Evolutionary conservation across 2,329 filamentous ascomycete species (phyloP).

Genomic region (Aspergillus versicolor): DNA sequence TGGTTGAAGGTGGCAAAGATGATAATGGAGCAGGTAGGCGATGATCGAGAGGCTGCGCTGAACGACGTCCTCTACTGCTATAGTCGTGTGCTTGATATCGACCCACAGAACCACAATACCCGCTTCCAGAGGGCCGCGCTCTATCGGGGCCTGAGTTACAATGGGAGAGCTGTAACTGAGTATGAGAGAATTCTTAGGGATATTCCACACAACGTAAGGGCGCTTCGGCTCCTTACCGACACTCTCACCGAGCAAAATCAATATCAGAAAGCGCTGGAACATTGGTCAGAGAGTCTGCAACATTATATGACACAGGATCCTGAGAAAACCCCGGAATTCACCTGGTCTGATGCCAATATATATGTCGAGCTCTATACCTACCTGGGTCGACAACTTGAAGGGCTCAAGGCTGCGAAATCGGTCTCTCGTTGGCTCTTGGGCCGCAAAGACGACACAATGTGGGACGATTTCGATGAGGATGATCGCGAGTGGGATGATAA

Average conservation of each 20-base stretch:
- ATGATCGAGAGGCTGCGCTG: constrained; percentile 43
- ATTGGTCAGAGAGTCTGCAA: constrained; percentile 55
- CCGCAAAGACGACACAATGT: constrained; percentile 69
- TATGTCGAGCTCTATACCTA: constrained; percentile 79
- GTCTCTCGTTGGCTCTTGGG: constrained; percentile 81
- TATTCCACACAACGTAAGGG: constrained; percentile 54
- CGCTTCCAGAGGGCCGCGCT: constrained; percentile 57
- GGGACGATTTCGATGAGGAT: constrained; percentile 70
- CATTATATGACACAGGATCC: constrained; percentile 48
- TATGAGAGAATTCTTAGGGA: constrained; percentile 56
- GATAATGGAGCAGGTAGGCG: constrained; percentile 50
- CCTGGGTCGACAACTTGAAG: constrained; percentile 61
- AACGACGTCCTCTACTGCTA: constrained; percentile 55
- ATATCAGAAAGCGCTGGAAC: constrained; percentile 47
- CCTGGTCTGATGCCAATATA: constrained; percentile 82
- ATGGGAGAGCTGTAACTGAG: constrained; percentile 48
- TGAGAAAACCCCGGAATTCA: constrained; percentile 47
- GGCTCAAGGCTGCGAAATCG: constrained; percentile 67
- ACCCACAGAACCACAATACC: constrained; percentile 52
- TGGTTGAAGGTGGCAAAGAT: constrained; percentile 60
- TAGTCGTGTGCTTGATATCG: constrained; percentile 54
- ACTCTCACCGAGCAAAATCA: constrained; percentile 54
- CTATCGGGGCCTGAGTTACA: constrained; percentile 51
- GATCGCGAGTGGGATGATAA: constrained; percentile 87
- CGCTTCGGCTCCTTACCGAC: constrained; percentile 57